phyloP scores from a whole-genome alignment of 1,284 basidiomycete species.

The Sporisorium scitamineum region DNA sequence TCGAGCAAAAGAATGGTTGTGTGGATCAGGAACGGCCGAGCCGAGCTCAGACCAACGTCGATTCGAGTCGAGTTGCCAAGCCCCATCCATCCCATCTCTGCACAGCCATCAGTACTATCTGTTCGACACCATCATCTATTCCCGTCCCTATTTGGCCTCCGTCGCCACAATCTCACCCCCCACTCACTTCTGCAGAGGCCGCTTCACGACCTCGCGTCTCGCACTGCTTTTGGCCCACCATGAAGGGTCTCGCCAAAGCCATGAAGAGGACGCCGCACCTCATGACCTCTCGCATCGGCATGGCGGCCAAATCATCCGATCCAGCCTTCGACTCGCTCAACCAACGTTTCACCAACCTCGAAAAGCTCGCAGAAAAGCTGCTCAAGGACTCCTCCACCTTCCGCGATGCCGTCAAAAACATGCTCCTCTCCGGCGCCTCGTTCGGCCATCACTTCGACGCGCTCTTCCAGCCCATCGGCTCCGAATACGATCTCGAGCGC shows the following conservation, averaged over 20 bases:
- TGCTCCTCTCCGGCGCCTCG: slow-evolving; percentile 82
- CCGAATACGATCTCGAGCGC: slow-evolving; percentile 83
- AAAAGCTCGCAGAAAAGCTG: slow-evolving; percentile 86
- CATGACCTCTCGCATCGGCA: slow-evolving; percentile 65
- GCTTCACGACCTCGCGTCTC: not conserved
- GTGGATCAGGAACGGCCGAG: slow-evolving; percentile 1
- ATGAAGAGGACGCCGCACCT: slow-evolving; percentile 67
- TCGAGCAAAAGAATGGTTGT: not conserved
- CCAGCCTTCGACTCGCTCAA: slow-evolving; percentile 65
- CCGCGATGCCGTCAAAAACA: slow-evolving; percentile 75
- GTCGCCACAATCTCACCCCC: not conserved
- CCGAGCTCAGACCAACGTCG: not conserved
- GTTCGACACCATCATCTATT: not conserved
- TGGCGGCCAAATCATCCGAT: slow-evolving; percentile 64
- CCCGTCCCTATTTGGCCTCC: not conserved
- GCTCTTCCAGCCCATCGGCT: slow-evolving; percentile 71
- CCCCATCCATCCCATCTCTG: not conserved
- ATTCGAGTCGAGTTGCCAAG: not conserved
- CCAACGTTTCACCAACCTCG: slow-evolving; percentile 79
- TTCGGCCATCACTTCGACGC: slow-evolving; percentile 82
- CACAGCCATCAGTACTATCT: not conserved
- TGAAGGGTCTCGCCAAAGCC: slow-evolving; percentile 63
- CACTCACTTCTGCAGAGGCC: not conserved
- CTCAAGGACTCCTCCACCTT: slow-evolving; percentile 91
- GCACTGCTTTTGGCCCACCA: slow-evolving; percentile 22